Conservation (phyloP, 805 yeast genomes). For the Starmerella kuoi region DNA sequence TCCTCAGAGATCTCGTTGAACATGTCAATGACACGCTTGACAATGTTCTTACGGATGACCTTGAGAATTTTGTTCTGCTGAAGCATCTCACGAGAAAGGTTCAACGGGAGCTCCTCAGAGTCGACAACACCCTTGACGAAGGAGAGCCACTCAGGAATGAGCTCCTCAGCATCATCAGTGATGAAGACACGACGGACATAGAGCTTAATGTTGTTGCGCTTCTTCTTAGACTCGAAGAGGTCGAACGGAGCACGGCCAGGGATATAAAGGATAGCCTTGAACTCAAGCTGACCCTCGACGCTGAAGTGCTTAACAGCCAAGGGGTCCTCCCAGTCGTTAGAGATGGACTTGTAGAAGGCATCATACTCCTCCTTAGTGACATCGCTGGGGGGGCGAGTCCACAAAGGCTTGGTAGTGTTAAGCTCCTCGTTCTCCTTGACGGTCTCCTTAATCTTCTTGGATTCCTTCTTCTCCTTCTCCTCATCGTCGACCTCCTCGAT, state of each 20-base stretch:
- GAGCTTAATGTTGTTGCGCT: conserved; percentile 96
- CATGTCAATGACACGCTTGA: conserved; percentile 95
- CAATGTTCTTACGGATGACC: conserved; percentile 98
- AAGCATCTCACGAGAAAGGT: conserved; percentile 98
- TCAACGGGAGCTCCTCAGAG: conserved; percentile 98
- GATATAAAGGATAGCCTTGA: conserved; percentile 91
- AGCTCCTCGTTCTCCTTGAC: conserved; percentile 96
- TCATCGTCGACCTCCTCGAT: conserved; percentile 67
- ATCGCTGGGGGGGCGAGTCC: conserved; percentile 98
- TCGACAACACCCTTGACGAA: conserved; percentile 99
- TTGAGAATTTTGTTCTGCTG: conserved; percentile 99
- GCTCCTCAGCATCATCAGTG: conserved; percentile 98
- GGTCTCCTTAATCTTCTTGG: conserved; percentile 80
- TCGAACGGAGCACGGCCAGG: conserved; percentile 99
- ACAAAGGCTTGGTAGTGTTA: conserved; percentile 96
- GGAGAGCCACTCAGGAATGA: conserved; percentile 96
- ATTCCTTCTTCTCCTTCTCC: conserved; percentile 60
- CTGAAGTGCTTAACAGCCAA: conserved; percentile 98
- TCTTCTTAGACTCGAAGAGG: conserved; percentile 95
- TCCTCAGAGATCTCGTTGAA: conserved; percentile 99
- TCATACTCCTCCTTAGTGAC: conserved; percentile 97
- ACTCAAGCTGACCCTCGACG: conserved; percentile 99
- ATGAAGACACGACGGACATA: conserved; percentile 99
- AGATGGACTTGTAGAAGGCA: conserved; percentile 97
- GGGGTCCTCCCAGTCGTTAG: conserved; percentile 99